Conservation (phyloP, 208 protist species). For the Strigomonas galati region DNA sequence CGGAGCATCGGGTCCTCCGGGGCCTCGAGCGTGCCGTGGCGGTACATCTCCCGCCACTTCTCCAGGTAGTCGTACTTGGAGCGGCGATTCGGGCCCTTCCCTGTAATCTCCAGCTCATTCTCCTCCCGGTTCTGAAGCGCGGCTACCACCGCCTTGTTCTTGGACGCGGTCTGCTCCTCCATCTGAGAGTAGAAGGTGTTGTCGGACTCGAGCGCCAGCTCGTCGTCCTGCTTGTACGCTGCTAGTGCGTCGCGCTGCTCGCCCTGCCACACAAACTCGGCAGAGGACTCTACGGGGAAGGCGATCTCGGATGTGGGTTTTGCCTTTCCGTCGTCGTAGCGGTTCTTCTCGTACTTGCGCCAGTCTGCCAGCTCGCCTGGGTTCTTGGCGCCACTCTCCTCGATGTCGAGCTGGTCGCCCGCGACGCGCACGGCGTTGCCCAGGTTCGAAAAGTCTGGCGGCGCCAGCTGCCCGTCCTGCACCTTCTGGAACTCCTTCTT, state of each 20-base stretch:
- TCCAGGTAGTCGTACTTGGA: conserved; percentile 90
- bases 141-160: conserved; percentile 50
- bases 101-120: conserved; percentile 30
- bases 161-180: conserved; percentile 35
- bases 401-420: conserved; percentile 83
- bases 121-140: conserved; percentile 41
- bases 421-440: conserved; percentile 56
- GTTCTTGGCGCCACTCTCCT: conserved; percentile 55
- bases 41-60: conserved; percentile 92
- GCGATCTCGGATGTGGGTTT: conserved; percentile 78
- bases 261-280: conserved; percentile 77
- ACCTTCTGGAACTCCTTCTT: conserved; percentile 64
- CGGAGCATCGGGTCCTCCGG: conserved; percentile 62
- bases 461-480: conserved; percentile 39
- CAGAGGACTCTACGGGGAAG: conserved; percentile 46
- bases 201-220: conserved; percentile 79
- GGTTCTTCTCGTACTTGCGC: conserved; percentile 52
- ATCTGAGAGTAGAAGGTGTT: conserved; percentile 78
- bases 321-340: conserved; percentile 58
- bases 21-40: conserved; percentile 82
- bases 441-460: conserved; percentile 48
- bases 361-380: conserved; percentile 73
- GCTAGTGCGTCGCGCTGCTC: conserved; percentile 66
- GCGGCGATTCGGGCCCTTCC: conserved; percentile 46
- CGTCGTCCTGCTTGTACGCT: conserved; percentile 83